Evolutionary conservation across 345 rosid species (phyloP).

Genomic region (Orychophragmus violaceus): DNA sequence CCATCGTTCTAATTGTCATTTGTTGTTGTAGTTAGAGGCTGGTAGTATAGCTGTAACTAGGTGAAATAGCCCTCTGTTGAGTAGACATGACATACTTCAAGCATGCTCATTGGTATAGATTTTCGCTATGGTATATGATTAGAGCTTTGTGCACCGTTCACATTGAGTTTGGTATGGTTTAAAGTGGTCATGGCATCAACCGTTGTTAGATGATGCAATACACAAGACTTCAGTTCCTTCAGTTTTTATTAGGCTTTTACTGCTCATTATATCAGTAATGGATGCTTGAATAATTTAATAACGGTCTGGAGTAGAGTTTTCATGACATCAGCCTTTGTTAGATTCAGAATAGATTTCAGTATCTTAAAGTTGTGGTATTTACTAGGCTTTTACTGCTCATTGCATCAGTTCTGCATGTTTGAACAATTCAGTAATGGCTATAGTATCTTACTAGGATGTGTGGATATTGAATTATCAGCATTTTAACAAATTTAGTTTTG

Average conservation of each 20-base stretch:
- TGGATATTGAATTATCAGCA: not conserved
- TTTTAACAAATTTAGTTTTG: not conserved
- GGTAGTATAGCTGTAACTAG: not conserved
- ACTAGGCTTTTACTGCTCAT: too few relatives aligned
- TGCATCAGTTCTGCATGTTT: too few relatives aligned
- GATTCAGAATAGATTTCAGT: not conserved
- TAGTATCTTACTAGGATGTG: not conserved
- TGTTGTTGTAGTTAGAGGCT: not conserved
- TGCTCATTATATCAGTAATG: too few relatives aligned
- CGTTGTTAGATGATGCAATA: not conserved
- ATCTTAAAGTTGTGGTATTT: too few relatives aligned
- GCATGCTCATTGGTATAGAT: not conserved
- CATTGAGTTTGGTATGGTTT: not conserved
- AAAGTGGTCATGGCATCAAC: not conserved
- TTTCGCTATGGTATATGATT: too few relatives aligned
- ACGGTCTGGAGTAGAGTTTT: not conserved
- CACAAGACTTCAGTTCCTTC: too few relatives aligned
- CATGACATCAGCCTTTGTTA: not conserved
- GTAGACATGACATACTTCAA: not conserved
- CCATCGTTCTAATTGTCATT: too few relatives aligned
- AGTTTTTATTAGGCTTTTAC: too few relatives aligned
- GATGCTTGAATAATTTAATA: too few relatives aligned
- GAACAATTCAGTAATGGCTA: too few relatives aligned
- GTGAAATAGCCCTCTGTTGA: not conserved
- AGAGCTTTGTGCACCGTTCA: not conserved